Conservation (phyloP, 2,329 filamentous ascomycete genomes). For the Alternaria sp. region DNA sequence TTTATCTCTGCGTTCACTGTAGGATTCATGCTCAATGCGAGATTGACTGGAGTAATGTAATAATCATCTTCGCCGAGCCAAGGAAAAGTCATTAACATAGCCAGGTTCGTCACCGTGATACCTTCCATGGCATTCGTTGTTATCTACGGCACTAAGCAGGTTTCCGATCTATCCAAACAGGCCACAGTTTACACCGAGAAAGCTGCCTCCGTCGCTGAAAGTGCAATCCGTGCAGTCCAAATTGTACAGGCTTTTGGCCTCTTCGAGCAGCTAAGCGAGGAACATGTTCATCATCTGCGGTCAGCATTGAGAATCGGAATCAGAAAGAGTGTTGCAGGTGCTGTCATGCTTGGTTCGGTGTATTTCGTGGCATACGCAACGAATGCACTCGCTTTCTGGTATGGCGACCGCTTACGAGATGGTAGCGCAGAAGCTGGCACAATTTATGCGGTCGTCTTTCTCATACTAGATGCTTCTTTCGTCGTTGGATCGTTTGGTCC, state of each 20-base stretch:
- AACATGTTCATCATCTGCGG: slow-evolving; percentile 48
- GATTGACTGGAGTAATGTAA: slow-evolving; percentile 53
- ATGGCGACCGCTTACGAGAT: slow-evolving; percentile 47
- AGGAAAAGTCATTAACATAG: slow-evolving; percentile 7
- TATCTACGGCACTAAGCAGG: slow-evolving; percentile 51
- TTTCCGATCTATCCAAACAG: slow-evolving; percentile 52
- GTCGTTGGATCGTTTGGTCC: slow-evolving; percentile 70
- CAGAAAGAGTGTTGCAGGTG: slow-evolving; percentile 52
- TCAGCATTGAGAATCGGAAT: slow-evolving; percentile 49
- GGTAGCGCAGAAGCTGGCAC: slow-evolving; percentile 56
- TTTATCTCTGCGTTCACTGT: slow-evolving; percentile 57
- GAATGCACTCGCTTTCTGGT: slow-evolving; percentile 58
- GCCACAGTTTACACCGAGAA: slow-evolving; percentile 51
- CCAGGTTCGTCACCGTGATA: slow-evolving; percentile 56
- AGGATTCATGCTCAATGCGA: slow-evolving; percentile 55
- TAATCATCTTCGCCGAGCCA: not conserved
- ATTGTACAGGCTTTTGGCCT: slow-evolving; percentile 60
- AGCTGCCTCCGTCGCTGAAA: slow-evolving; percentile 56
- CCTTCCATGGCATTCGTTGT: slow-evolving; percentile 58
- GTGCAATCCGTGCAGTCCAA: slow-evolving; percentile 56
- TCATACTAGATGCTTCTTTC: slow-evolving; percentile 70
- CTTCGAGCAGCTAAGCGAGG: slow-evolving; percentile 50
- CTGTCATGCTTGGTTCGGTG: slow-evolving; percentile 53
- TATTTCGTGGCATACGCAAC: slow-evolving; percentile 57
- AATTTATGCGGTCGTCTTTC: slow-evolving; percentile 70